These are phyloP conservation scores for Ogataea nitratoaversa DNA, from an alignment of 805 yeast species.

Conservation along the genomic window DNA sequence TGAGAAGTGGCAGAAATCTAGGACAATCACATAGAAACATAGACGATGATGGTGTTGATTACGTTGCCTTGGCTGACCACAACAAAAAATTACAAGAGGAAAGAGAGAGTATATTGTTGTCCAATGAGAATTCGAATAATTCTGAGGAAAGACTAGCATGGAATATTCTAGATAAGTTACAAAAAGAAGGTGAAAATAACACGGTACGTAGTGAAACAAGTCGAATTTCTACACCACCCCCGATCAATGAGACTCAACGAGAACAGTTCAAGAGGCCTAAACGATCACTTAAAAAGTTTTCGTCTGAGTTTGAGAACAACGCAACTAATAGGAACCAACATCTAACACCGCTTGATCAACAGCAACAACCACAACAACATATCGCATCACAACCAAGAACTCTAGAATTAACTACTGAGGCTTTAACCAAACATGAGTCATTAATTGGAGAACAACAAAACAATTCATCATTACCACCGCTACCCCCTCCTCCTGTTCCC, in stretches of 20 bases:
- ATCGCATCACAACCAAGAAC: neutral
- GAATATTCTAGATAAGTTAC: slow-evolving; percentile 25
- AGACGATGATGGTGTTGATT: slow-evolving; percentile 18
- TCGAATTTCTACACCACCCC: neutral
- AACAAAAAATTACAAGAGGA: slow-evolving; percentile 11
- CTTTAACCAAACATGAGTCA: neutral
- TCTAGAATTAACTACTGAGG: neutral
- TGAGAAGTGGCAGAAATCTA: too few species aligned
- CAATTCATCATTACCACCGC: neutral
- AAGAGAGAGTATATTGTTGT: slow-evolving; percentile 3
- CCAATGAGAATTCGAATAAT: slow-evolving; percentile 1
- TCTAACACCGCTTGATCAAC: too few species aligned
- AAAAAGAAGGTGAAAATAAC: slow-evolving; percentile 4
- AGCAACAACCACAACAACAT: neutral
- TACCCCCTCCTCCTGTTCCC: neutral
- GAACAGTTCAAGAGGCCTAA: slow-evolving; percentile 14
- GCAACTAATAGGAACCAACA: too few species aligned
- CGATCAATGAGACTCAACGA: neutral
- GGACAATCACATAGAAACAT: neutral
- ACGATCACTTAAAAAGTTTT: slow-evolving; percentile 3
- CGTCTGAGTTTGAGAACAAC: too few species aligned
- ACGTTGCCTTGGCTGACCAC: slow-evolving; percentile 22
- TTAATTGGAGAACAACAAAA: neutral
- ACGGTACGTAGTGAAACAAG: neutral
- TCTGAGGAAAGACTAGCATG: slow-evolving; percentile 26